Percentiles rank a stretch among this genome's conserved stretches.
Conservation (phyloP, 208 protist species). For the Trypanosoma vivax region DNA sequence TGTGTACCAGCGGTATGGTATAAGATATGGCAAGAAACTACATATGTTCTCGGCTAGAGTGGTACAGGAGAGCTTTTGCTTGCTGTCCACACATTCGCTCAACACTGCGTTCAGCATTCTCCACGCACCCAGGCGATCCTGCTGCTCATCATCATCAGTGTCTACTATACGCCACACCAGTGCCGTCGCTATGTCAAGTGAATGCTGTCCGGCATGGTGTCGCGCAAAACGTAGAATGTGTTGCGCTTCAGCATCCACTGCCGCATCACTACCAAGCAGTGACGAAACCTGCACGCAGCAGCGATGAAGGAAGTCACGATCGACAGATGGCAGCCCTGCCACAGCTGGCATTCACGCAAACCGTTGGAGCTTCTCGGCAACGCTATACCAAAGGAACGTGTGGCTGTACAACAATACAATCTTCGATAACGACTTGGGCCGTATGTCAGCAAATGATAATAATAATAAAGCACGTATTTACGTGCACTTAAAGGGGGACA, state of each 20-base stretch:
- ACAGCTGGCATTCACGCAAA: too few relatives aligned
- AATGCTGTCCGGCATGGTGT: constrained; percentile 49
- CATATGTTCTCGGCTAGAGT: constrained; percentile 60
- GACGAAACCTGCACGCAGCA: constrained; percentile 80
- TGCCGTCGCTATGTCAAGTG: constrained; percentile 62
- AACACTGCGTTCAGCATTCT: constrained; percentile 55
- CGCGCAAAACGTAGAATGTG: constrained; percentile 59
- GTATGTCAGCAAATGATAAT: too few relatives aligned
- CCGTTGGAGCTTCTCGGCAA: too few relatives aligned
- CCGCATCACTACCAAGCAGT: constrained; percentile 30
- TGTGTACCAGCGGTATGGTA: constrained; percentile 67
- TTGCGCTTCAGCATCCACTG: constrained; percentile 41
- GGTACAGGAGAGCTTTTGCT: constrained; percentile 41
- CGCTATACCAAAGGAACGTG: too few relatives aligned
- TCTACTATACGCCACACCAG: constrained; percentile 81
- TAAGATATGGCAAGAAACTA: constrained; percentile 61
- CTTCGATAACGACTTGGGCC: too few relatives aligned
- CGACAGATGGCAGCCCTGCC: constrained; percentile 8
- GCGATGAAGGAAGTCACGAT: constrained; percentile 70
- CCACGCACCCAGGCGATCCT: constrained; percentile 75
- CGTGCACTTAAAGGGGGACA: too few relatives aligned
- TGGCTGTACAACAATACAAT: too few relatives aligned
- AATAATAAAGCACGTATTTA: too few relatives aligned
- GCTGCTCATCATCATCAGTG: constrained; percentile 32
- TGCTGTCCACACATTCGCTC: constrained; percentile 44